These are phyloP conservation scores for Trichoderma simmonsii DNA, from an alignment of 2,329 filamentous ascomycete species.

Conservation along the genomic window DNA sequence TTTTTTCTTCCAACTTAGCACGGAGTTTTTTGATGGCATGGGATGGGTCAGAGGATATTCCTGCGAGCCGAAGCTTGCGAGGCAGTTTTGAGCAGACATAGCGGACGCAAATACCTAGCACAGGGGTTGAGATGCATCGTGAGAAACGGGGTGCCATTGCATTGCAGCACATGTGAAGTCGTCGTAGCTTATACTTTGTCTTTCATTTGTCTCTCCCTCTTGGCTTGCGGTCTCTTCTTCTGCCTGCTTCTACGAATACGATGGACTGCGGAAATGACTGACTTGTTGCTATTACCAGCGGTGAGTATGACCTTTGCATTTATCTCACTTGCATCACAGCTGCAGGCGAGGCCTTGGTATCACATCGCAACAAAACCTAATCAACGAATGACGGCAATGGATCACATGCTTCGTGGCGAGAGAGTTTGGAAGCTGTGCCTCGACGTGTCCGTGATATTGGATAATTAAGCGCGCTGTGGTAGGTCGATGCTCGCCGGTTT, in stretches of 20 bases:
- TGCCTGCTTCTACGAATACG: neutral
- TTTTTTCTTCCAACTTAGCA: conserved; percentile 11
- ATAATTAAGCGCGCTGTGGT: neutral
- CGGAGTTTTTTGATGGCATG: conserved; percentile 16
- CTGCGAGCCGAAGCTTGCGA: conserved; percentile 6
- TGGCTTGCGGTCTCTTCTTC: neutral
- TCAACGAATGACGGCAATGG: neutral
- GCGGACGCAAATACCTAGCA: conserved; percentile 4
- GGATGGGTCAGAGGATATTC: neutral
- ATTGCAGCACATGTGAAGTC: neutral
- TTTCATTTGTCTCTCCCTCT: neutral
- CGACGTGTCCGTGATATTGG: neutral
- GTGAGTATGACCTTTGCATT: neutral
- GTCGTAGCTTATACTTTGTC: neutral
- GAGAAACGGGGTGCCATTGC: neutral
- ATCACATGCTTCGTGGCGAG: neutral
- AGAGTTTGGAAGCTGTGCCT: neutral
- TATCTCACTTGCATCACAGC: neutral
- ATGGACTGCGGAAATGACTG: neutral
- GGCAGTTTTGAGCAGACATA: neutral
- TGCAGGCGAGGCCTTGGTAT: neutral
- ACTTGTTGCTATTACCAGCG: neutral
- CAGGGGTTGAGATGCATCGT: conserved; percentile 1
- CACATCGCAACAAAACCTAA: neutral
- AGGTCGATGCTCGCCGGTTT: neutral